Base-by-base conservation (phyloP, 2,329 filamentous ascomycete species). In the Fusarium buharicum region DNA sequence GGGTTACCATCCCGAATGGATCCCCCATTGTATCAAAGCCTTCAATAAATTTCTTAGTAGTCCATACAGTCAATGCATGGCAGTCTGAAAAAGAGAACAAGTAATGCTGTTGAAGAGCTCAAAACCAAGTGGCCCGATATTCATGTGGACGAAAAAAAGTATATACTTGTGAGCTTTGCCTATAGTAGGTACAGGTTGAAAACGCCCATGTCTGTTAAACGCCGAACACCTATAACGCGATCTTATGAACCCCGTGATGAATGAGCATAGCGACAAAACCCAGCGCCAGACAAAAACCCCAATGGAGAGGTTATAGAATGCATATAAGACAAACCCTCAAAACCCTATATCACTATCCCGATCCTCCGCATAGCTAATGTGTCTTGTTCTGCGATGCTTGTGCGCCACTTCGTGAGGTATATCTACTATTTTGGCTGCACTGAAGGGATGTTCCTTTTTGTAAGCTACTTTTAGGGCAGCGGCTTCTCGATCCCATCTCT, bases 401-500 rank as follows among this genome's bases (percentile, higher is more conserved):
- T 71, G 69, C 43, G 65, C 55, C 56, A 50, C 52, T 41, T 58
- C 67, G 31, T 52, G 52, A 30, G 57, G 36, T 12, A 56, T 17
- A 33, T 73, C 74, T 22, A 69, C 65, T 7, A 67, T 60, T 3
- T 68, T 70, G 3, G 65, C 65, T 3, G 67, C 49, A 17, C 63
- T 50, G 50, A 53, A 62, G 3, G 84, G 83, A 68, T 88, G 78
- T 4, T 82, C 81, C 56, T 74, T 77, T 53, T 84, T 82, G 58
- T 86, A 90, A 52, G 77, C 74, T 16, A 73, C 75, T 56, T 82
- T 78, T 30, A 86, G 81, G 51, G 82, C 81, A 22, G 79, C 76
- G 4, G 90, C 89, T 53, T 87, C 84, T 17, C 76, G 78, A 71
- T 96, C 91, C 92, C 93, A 98, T 51, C 84, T 82, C 46, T 82